phyloP scores from a whole-genome alignment of 2,329 filamentous ascomycete species.

The Diaporthe citri region DNA sequence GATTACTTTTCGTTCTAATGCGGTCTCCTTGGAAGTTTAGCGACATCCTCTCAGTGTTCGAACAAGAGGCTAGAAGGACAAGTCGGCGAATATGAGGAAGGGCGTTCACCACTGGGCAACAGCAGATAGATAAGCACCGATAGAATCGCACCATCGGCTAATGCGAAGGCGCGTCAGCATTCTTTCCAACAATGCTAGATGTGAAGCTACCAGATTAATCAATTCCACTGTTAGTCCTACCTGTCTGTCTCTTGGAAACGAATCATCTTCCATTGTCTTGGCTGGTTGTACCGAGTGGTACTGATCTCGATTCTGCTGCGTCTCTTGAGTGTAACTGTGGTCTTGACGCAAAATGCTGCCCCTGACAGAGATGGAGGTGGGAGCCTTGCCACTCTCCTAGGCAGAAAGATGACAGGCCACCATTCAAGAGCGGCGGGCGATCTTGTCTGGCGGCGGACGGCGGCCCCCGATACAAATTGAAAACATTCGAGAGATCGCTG shows the following conservation, averaged over 20 bases:
- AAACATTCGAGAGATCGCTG: neutral
- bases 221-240: neutral
- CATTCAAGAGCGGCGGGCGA: neutral
- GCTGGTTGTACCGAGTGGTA: neutral
- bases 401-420: neutral
- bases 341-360: neutral
- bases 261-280: neutral
- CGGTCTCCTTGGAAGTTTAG: no score
- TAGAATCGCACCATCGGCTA: neutral
- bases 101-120: neutral
- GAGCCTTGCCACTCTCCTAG: neutral
- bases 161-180: neutral
- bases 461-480: neutral
- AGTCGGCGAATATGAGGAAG: neutral
- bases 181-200: neutral
- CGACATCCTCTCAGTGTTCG: neutral
- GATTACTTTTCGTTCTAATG: slow-evolving; percentile 33
- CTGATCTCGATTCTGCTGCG: neutral
- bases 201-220: neutral
- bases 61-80: fast-evolving
- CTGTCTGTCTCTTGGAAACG: neutral
- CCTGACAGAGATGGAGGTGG: neutral
- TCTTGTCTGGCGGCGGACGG: neutral
- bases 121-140: neutral
- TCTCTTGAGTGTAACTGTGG: neutral